A percentile compares a stretch with the other conserved stretches of the same genome.
Conservation (phyloP, 768 basidiomycete genomes). For the Guyanaporus albipodus region DNA sequence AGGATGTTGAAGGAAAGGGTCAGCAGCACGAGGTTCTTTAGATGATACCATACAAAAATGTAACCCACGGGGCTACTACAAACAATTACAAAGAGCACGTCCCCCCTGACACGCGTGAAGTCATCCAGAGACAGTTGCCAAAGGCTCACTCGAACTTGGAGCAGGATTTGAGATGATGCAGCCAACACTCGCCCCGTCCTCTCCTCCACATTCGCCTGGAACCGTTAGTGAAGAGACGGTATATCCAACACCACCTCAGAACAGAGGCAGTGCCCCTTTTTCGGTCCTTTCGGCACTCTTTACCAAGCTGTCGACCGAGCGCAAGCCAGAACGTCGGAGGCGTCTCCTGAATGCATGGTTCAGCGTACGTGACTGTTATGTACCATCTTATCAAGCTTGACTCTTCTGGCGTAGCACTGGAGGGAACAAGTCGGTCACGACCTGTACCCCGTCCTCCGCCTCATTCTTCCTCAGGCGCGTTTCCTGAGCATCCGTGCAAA, state of each 20-base stretch:
- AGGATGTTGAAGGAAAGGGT: constrained; percentile 26
- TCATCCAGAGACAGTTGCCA: no score
- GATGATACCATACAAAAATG: neutral
- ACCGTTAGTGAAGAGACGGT: constrained; percentile 20
- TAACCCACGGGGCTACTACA: neutral
- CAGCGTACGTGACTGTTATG: constrained; percentile 47
- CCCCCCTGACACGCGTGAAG: no score
- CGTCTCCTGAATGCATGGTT: constrained; percentile 77
- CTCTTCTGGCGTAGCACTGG: constrained; percentile 60
- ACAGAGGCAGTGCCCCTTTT: constrained; percentile 67
- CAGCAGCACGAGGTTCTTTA: constrained; percentile 2
- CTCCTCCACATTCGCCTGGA: constrained; percentile 46
- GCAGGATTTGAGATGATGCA: constrained; percentile 45
- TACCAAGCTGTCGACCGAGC: constrained; percentile 66
- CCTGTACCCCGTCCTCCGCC: constrained; percentile 82
- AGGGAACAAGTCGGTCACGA: constrained; percentile 81
- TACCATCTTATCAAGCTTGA: constrained; percentile 1
- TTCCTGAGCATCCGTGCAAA: neutral
- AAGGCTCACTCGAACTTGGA: no score
- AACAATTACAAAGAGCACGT: constrained; percentile 24
- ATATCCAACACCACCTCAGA: constrained; percentile 59
- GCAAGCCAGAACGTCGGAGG: constrained; percentile 69
- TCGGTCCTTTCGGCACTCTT: constrained; percentile 66
- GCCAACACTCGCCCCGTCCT: constrained; percentile 64
- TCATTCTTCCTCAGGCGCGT: constrained; percentile 84